Percentiles rank a stretch among this genome's conserved stretches.
phyloP scores from a whole-genome alignment of 2,329 filamentous ascomycete species.

The Biscogniauxia marginata region DNA sequence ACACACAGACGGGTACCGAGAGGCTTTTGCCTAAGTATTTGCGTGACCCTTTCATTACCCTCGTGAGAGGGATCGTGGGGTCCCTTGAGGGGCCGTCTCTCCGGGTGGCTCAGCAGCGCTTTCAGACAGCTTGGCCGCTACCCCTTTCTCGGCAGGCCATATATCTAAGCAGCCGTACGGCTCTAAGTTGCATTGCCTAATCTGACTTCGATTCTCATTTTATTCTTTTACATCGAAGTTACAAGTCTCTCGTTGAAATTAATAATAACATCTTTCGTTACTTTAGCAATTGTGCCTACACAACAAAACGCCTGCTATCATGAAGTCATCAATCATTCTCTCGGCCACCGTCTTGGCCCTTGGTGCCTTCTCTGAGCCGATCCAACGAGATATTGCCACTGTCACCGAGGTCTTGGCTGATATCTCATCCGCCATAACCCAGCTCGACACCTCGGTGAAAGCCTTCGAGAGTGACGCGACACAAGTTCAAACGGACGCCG shows the following conservation, averaged over 20 bases:
- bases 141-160: constrained; percentile 1
- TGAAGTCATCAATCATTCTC: constrained; percentile 25
- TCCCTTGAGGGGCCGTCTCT: neutral
- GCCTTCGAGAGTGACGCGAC: constrained; percentile 25
- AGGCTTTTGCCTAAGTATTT: neutral
- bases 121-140: neutral
- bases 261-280: neutral
- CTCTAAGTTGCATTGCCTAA: neutral
- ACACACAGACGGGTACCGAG: neutral
- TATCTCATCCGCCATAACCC: constrained; percentile 24
- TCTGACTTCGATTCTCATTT: neutral
- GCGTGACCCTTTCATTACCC: neutral
- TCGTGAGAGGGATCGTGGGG: neutral
- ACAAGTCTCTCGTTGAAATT: neutral
- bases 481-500: constrained; percentile 22
- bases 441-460: constrained; percentile 31
- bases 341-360: constrained; percentile 22
- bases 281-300: too few species aligned
- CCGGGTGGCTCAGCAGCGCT: constrained; percentile 7
- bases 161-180: too few species aligned
- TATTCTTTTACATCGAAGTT: too few species aligned
- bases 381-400: constrained; percentile 19
- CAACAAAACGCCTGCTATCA: constrained; percentile 11
- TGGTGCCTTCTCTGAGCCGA: constrained; percentile 20
- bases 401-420: constrained; percentile 23